A percentile compares a stretch with the other conserved stretches of the same genome.
Conservation (phyloP, 129 eudicot genomes). For the Calendula officinalis region DNA sequence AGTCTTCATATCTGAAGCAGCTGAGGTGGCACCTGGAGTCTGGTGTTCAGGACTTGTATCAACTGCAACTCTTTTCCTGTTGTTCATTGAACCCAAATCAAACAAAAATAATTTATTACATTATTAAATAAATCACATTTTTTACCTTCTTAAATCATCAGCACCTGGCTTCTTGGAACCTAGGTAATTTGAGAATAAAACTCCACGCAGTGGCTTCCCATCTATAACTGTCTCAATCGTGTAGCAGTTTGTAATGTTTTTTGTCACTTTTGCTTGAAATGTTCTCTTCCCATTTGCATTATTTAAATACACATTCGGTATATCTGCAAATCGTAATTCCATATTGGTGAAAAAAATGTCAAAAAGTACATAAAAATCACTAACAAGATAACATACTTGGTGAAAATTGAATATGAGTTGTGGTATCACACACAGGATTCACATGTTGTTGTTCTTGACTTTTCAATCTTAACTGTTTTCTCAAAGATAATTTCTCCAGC, state of each 20-base stretch:
- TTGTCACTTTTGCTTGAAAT: slow-evolving; percentile 83
- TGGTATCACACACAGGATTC: slow-evolving; percentile 42
- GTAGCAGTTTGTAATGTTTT: slow-evolving; percentile 59
- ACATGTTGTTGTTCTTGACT: slow-evolving; percentile 62
- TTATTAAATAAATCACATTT: background rate
- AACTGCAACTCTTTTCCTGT: slow-evolving; percentile 49
- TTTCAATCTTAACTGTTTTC: slow-evolving; percentile 77
- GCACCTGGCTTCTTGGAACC: slow-evolving; percentile 31
- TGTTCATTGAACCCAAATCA: slow-evolving; percentile 22
- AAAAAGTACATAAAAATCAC: slow-evolving; percentile 13
- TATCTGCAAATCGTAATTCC: slow-evolving; percentile 45
- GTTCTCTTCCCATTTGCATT: slow-evolving; percentile 68
- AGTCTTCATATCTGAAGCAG: slow-evolving; percentile 40
- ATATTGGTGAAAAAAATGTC: background rate
- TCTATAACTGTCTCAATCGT: slow-evolving; percentile 89
- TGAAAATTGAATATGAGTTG: slow-evolving; percentile 35
- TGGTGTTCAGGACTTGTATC: slow-evolving; percentile 47
- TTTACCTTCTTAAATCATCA: slow-evolving; percentile 53
- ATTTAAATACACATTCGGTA: slow-evolving; percentile 47
- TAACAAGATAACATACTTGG: slow-evolving; percentile 46
- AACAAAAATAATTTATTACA: background rate
- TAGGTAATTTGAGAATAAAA: slow-evolving; percentile 60
- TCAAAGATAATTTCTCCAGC: slow-evolving; percentile 78
- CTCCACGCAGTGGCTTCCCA: slow-evolving; percentile 92
- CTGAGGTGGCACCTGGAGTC: slow-evolving; percentile 40